phyloP scores from a whole-genome alignment of 169 alveolate genomes.

The Cryptosporidium sp. region DNA sequence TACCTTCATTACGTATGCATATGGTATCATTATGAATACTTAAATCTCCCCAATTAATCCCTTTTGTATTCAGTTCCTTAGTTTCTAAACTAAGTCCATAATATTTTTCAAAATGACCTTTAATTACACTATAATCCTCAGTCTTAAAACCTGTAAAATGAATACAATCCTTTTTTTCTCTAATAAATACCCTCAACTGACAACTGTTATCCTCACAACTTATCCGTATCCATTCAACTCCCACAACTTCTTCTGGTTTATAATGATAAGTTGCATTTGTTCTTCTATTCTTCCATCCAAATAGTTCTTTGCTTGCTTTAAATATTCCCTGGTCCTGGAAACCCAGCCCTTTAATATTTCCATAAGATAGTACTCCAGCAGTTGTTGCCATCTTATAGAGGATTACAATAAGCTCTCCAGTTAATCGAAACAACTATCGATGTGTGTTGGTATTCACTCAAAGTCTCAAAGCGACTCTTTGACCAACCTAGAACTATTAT shows the following conservation, averaged over 20 bases:
- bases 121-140: slow-evolving; percentile 80
- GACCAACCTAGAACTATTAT: background rate
- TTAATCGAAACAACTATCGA: background rate
- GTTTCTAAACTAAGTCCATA: slow-evolving; percentile 80
- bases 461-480: background rate
- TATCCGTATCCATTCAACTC: slow-evolving; percentile 84
- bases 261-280: slow-evolving; percentile 90
- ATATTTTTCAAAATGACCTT: slow-evolving; percentile 86
- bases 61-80: slow-evolving; percentile 83
- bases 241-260: slow-evolving; percentile 85
- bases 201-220: slow-evolving; percentile 78
- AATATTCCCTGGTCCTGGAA: slow-evolving; percentile 85
- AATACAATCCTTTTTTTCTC: slow-evolving; percentile 80
- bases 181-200: slow-evolving; percentile 83
- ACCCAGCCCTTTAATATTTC: slow-evolving; percentile 69
- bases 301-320: slow-evolving; percentile 89
- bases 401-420: background rate
- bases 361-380: slow-evolving; percentile 49
- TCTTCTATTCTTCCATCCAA: slow-evolving; percentile 91
- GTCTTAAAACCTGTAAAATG: slow-evolving; percentile 69
- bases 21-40: slow-evolving; percentile 77
- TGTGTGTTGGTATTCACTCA: background rate
- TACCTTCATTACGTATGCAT: slow-evolving; percentile 51
- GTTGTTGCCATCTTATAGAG: slow-evolving; percentile 14
- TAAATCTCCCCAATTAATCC: slow-evolving; percentile 93